phyloP scores from a whole-genome alignment of 2,329 filamentous ascomycete species.

The Arachnomyces sp. region DNA sequence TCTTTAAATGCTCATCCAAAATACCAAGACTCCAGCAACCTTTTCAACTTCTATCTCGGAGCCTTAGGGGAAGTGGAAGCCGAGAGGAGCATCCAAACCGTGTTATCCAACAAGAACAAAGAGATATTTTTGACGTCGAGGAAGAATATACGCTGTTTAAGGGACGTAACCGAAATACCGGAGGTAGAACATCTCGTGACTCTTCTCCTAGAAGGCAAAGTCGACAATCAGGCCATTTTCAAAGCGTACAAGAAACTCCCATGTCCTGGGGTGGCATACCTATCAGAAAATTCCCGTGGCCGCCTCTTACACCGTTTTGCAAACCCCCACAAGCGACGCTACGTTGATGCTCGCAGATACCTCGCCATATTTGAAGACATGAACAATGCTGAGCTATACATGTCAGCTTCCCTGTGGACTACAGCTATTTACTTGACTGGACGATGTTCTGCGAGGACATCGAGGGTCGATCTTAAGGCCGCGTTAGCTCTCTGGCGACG shows the following conservation, averaged over 20 bases:
- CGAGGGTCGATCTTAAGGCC: constrained; percentile 55
- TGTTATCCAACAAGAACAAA: constrained; percentile 12
- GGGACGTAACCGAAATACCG: constrained; percentile 23
- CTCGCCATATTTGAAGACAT: constrained; percentile 79
- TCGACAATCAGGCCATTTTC: constrained; percentile 45
- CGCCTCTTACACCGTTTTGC: constrained; percentile 62
- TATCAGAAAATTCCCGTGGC: constrained; percentile 49
- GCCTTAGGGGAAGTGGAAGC: constrained; percentile 12
- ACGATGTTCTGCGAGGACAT: constrained; percentile 56
- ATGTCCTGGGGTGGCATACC: constrained; percentile 45
- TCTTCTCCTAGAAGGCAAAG: constrained; percentile 36
- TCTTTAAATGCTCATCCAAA: not conserved
- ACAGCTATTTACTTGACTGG: constrained; percentile 72
- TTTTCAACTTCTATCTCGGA: constrained; percentile 11
- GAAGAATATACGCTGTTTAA: constrained; percentile 5
- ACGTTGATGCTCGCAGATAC: constrained; percentile 63
- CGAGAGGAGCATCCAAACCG: constrained; percentile 9
- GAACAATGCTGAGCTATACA: constrained; percentile 61
- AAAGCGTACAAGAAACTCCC: constrained; percentile 47
- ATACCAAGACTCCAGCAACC: constrained; percentile 1
- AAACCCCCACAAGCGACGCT: constrained; percentile 35
- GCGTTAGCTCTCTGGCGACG: constrained; percentile 76
- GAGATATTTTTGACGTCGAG: constrained; percentile 9
- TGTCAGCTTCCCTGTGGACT: constrained; percentile 70
- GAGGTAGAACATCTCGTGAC: constrained; percentile 32